Conservation (phyloP, 164 flowering plant species). For the Aristolochia contorta region DNA sequence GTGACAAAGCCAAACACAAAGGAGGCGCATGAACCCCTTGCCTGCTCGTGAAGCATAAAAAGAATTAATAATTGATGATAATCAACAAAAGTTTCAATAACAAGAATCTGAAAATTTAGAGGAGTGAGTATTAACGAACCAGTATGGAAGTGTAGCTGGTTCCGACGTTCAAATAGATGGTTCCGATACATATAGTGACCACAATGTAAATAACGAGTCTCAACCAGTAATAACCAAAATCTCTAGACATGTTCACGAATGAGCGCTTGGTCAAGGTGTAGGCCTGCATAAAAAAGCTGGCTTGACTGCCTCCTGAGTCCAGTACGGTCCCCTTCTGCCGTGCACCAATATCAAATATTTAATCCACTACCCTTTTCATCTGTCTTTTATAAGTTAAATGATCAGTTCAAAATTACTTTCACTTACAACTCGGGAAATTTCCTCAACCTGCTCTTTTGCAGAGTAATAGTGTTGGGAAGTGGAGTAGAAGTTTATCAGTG, state of each 20-base stretch:
- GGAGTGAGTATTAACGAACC: slow-evolving; percentile 24
- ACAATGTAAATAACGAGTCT: slow-evolving; percentile 78
- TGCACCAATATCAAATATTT: background rate
- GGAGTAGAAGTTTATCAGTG: slow-evolving; percentile 43
- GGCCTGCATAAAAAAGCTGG: slow-evolving; percentile 85
- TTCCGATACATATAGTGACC: slow-evolving; percentile 86
- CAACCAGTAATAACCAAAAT: slow-evolving; percentile 96
- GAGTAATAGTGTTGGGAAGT: slow-evolving; percentile 48
- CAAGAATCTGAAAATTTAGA: background rate
- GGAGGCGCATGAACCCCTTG: slow-evolving; percentile 88
- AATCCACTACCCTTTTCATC: background rate
- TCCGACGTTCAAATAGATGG: slow-evolving; percentile 74
- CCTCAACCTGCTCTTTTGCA: slow-evolving; percentile 55
- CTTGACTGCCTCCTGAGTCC: slow-evolving; percentile 88
- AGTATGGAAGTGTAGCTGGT: slow-evolving; percentile 69
- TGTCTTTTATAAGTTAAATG: background rate
- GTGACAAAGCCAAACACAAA: slow-evolving; percentile 93
- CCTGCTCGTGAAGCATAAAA: slow-evolving; percentile 33
- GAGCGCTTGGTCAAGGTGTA: slow-evolving; percentile 79
- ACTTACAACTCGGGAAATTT: slow-evolving; percentile 80
- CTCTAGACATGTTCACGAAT: slow-evolving; percentile 87
- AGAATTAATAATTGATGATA: background rate
- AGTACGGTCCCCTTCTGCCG: slow-evolving; percentile 86
- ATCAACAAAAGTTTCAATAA: background rate
- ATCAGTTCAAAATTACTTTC: background rate